phyloP scores from a whole-genome alignment of 2,329 filamentous ascomycete species.

The Colletotrichum neosansevieriae region DNA sequence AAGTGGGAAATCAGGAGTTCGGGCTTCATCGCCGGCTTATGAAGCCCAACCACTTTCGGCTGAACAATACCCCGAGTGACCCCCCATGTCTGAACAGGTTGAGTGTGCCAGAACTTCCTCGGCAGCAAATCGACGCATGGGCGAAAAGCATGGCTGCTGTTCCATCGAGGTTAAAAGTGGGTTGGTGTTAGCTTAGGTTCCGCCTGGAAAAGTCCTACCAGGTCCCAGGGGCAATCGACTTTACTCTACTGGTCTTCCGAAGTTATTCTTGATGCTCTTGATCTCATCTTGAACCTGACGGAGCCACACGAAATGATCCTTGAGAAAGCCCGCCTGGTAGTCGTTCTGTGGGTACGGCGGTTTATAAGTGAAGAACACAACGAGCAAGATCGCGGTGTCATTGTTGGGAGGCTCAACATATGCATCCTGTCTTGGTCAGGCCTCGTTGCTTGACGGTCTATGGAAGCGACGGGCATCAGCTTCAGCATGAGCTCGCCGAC shows the following conservation, averaged over 20 bases:
- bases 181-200: no score
- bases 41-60: not conserved
- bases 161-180: no score
- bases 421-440: not conserved
- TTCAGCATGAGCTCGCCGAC: not conserved
- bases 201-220: no score
- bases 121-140: not conserved
- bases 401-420: not conserved
- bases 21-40: not conserved
- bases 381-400: not conserved
- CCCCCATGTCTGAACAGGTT: no score
- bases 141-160: no score
- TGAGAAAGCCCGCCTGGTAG: no score
- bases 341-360: not conserved
- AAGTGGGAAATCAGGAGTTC: not conserved
- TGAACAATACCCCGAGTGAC: not conserved
- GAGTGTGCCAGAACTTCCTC: not conserved
- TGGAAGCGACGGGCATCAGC: not conserved
- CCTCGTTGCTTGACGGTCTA: not conserved
- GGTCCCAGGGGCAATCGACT: no score
- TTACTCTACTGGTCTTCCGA: no score
- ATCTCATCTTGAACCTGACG: no score
- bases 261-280: no score
- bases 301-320: not conserved
- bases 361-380: not conserved